phyloP scores from a whole-genome alignment of 108 stramenopile species.

The Parietichytrium sp. region DNA sequence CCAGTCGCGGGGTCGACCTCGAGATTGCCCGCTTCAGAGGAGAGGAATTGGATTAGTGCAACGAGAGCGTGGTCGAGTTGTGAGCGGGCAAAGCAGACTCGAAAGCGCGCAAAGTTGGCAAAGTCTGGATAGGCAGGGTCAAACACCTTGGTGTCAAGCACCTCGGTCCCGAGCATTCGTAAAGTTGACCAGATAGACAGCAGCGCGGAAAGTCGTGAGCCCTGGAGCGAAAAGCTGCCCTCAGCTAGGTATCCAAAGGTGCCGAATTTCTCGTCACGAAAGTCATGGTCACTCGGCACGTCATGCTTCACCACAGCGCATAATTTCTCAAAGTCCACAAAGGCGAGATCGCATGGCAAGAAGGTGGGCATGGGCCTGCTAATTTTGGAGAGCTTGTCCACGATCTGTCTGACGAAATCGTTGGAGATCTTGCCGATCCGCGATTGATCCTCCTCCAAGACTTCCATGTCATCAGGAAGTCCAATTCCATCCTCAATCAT shows the following conservation, averaged over 20 bases:
- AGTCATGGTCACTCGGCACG: neutral
- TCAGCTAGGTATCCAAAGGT: neutral
- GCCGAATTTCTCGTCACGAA: neutral
- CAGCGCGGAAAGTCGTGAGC: slow-evolving; percentile 9
- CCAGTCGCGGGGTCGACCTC: neutral
- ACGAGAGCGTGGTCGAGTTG: neutral
- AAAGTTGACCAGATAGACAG: slow-evolving; percentile 1
- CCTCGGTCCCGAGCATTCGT: neutral
- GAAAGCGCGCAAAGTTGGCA: slow-evolving; percentile 19
- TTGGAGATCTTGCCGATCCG: neutral
- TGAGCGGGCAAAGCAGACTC: neutral
- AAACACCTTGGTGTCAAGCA: neutral
- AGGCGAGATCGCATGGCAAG: slow-evolving; percentile 34
- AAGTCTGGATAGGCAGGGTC: neutral
- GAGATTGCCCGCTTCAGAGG: neutral
- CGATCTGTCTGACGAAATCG: neutral
- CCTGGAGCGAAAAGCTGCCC: neutral
- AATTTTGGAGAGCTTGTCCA: neutral
- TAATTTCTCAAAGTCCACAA: slow-evolving; percentile 36
- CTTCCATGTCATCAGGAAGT: slow-evolving; percentile 4
- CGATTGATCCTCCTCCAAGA: neutral
- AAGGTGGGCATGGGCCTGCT: neutral
- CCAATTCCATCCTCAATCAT: slow-evolving; percentile 33
- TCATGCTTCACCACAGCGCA: too few species aligned
- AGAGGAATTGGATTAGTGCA: slow-evolving; percentile 16